Percentiles rank a stretch among this genome's conserved stretches.
Evolutionary conservation across 345 rosid genomes (phyloP).

Genomic region (Corchorus capsularis): DNA sequence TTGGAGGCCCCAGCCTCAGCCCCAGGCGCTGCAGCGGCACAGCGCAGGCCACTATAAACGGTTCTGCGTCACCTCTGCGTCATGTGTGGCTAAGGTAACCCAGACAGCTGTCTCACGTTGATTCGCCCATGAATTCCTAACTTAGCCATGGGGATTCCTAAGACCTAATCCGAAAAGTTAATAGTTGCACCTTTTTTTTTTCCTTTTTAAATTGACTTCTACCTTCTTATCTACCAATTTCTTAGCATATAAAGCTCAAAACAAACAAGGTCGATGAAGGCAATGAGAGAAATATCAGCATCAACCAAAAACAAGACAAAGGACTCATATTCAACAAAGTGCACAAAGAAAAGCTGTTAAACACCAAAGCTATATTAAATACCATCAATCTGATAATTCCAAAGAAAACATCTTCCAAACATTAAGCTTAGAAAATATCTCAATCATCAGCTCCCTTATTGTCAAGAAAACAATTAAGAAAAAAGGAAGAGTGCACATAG

Average conservation of each 20-base stretch:
- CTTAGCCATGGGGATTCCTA: background rate
- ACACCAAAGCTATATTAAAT: background rate
- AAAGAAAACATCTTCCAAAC: slow-evolving; percentile 14
- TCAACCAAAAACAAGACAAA: background rate
- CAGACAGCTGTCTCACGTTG: background rate
- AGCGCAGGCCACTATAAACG: background rate
- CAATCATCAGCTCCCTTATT: slow-evolving; percentile 32
- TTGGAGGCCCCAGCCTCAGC: background rate
- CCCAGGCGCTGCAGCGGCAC: too few species aligned
- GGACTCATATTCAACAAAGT: background rate
- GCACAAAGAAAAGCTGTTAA: background rate
- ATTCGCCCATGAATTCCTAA: background rate
- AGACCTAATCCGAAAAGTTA: too few species aligned
- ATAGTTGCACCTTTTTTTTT: too few species aligned
- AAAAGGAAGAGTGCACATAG: slow-evolving; percentile 11
- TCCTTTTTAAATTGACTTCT: too few species aligned
- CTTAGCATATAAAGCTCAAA: too few species aligned
- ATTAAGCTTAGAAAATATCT: slow-evolving; percentile 19
- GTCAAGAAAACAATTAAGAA: slow-evolving; percentile 19
- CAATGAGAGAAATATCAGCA: background rate
- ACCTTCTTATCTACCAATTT: too few species aligned
- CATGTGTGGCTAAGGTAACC: background rate
- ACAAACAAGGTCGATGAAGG: too few species aligned
- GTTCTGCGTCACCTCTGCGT: background rate
- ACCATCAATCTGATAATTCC: slow-evolving; percentile 1